Evolutionary conservation across 805 yeast genomes (phyloP).

Genomic region (Wickerhamiella spandovensis): DNA sequence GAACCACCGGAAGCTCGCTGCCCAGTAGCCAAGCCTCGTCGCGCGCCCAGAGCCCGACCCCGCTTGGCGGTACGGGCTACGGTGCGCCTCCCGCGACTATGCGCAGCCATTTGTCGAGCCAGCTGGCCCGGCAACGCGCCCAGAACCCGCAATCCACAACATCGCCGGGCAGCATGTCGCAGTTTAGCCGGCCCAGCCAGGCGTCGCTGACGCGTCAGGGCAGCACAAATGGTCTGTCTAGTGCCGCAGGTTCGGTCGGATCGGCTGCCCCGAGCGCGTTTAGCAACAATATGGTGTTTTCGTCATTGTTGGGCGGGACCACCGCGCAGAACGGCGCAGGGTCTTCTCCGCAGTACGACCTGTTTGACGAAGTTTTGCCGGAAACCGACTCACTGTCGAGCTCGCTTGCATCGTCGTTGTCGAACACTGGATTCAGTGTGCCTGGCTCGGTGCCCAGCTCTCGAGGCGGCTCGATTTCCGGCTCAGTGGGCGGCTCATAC

Average conservation of each 20-base stretch:
- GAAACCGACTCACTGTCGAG: neutral
- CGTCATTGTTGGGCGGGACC: neutral
- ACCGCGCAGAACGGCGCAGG: neutral
- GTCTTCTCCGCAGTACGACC: neutral
- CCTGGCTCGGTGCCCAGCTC: neutral
- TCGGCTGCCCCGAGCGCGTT: neutral
- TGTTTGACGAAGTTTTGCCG: slow-evolving; percentile 1
- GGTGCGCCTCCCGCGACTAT: neutral
- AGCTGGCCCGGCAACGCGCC: neutral
- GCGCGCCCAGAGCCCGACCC: neutral
- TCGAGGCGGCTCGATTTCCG: neutral
- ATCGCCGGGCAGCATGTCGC: neutral
- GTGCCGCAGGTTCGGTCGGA: neutral
- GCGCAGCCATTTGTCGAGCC: neutral
- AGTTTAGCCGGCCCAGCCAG: slow-evolving; percentile 1
- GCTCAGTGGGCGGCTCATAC: neutral
- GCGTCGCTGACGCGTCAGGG: neutral
- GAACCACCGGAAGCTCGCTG: neutral
- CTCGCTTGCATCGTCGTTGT: neutral
- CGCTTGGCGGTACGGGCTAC: neutral
- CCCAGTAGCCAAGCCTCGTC: neutral
- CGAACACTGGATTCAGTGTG: neutral
- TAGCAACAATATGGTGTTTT: neutral
- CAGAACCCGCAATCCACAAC: neutral
- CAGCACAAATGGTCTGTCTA: neutral